Evolutionary conservation across 257 asterid genomes (phyloP).

Genomic region (Fraxinus anomala): DNA sequence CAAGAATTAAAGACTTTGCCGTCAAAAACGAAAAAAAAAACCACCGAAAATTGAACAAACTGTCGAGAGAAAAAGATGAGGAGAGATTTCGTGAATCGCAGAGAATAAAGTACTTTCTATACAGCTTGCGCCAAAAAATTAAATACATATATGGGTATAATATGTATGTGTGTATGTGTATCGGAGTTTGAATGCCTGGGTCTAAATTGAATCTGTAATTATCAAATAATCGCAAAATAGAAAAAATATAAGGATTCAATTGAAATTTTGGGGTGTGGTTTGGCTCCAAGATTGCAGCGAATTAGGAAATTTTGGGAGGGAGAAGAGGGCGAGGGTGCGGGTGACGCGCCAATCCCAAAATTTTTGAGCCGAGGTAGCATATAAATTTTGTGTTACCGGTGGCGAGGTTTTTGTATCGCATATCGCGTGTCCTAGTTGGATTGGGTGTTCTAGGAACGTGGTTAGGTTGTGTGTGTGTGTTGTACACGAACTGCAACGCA

Average conservation of each 20-base stretch:
- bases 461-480: background rate
- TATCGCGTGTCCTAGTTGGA: constrained; percentile 17
- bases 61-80: background rate
- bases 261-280: constrained; percentile 38
- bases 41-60: background rate
- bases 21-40: background rate
- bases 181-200: constrained; percentile 25
- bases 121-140: background rate
- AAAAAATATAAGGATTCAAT: constrained; percentile 21
- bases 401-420: background rate
- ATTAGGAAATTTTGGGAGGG: constrained; percentile 43
- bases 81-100: background rate
- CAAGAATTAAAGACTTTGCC: background rate
- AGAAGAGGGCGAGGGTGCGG: constrained; percentile 11
- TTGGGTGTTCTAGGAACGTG: constrained; percentile 16
- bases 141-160: constrained; percentile 3
- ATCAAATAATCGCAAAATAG: background rate
- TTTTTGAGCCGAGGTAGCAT: constrained; percentile 33
- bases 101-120: constrained; percentile 6
- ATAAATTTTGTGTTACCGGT: constrained; percentile 20
- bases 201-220: background rate
- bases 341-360: constrained; percentile 52
- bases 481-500: background rate
- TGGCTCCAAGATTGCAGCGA: constrained; percentile 68
- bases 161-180: constrained; percentile 21